phyloP scores from a whole-genome alignment of 2,329 filamentous ascomycete species.

The Diatrype stigma region DNA sequence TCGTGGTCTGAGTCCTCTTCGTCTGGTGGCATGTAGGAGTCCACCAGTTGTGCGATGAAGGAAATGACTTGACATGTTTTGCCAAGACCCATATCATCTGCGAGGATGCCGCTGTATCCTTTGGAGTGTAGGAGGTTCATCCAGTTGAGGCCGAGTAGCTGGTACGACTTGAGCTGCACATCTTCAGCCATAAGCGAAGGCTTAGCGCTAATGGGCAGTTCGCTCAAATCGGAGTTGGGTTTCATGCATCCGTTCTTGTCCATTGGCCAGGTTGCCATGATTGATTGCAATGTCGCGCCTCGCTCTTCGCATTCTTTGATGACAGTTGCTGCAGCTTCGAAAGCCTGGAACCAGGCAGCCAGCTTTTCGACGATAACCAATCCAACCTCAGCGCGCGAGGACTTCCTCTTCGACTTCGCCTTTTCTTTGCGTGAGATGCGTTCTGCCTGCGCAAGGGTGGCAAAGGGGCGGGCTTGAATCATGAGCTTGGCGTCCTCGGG shows the following conservation, averaged over 20 bases:
- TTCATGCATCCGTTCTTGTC: constrained; percentile 32
- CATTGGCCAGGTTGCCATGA: constrained; percentile 25
- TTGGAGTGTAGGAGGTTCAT: constrained; percentile 77
- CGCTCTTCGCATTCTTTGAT: constrained; percentile 43
- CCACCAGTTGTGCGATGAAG: constrained; percentile 78
- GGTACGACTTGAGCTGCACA: constrained; percentile 83
- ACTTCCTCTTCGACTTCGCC: constrained; percentile 29
- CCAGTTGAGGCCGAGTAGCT: constrained; percentile 94
- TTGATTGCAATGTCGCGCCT: constrained; percentile 24
- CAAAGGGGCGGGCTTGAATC: constrained; percentile 14
- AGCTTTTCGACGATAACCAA: constrained; percentile 34
- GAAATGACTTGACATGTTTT: constrained; percentile 97
- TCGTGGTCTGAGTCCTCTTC: neutral
- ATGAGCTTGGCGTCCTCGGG: constrained; percentile 60
- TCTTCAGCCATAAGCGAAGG: constrained; percentile 69
- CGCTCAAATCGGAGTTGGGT: constrained; percentile 22
- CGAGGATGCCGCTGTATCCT: constrained; percentile 81
- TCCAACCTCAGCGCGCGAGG: constrained; percentile 22
- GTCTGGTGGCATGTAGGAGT: constrained; percentile 42
- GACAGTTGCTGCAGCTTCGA: constrained; percentile 39
- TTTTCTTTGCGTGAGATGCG: constrained; percentile 47
- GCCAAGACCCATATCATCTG: constrained; percentile 94
- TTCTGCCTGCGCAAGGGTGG: constrained; percentile 57
- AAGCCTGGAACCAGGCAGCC: constrained; percentile 41
- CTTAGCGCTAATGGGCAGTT: constrained; percentile 53